Conservation (phyloP, 148 eudicot species). For the Fagopyrum tataricum region DNA sequence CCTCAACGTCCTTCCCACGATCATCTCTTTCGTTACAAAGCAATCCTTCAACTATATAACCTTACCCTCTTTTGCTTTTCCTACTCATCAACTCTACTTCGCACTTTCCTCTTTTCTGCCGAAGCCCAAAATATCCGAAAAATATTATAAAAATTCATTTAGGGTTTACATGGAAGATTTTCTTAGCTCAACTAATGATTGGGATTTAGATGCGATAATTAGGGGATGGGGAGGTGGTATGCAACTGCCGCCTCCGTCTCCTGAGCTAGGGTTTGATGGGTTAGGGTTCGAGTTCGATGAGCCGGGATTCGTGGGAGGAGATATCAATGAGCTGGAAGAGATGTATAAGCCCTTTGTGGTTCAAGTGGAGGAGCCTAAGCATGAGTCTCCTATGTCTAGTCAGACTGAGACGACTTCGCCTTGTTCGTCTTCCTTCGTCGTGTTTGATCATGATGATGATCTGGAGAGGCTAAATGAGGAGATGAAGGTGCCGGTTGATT, state of each 20-base stretch:
- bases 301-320: background rate
- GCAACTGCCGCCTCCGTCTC: background rate
- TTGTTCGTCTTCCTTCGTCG: background rate
- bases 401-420: constrained; percentile 1
- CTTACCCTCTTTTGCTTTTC: constrained; percentile 2
- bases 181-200: constrained; percentile 4
- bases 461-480: background rate
- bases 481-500: background rate
- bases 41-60: background rate
- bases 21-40: background rate
- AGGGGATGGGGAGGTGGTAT: constrained; percentile 4
- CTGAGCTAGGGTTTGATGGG: background rate
- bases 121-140: background rate
- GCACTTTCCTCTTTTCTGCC: background rate
- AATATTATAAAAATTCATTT: background rate
- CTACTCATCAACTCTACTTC: background rate
- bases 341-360: constrained; percentile 7
- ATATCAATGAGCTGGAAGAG: background rate
- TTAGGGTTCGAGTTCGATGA: background rate
- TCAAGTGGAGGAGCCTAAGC: background rate
- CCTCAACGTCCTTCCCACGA: background rate
- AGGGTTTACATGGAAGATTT: background rate
- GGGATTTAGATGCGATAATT: constrained; percentile 8
- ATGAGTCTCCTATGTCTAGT: background rate
- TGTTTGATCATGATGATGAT: constrained; percentile 2